Percentiles rank a stretch among this genome's conserved stretches.
Evolutionary conservation across 768 basidiomycete genomes (phyloP).

Genomic region (Pleurotus tuber-regium): DNA sequence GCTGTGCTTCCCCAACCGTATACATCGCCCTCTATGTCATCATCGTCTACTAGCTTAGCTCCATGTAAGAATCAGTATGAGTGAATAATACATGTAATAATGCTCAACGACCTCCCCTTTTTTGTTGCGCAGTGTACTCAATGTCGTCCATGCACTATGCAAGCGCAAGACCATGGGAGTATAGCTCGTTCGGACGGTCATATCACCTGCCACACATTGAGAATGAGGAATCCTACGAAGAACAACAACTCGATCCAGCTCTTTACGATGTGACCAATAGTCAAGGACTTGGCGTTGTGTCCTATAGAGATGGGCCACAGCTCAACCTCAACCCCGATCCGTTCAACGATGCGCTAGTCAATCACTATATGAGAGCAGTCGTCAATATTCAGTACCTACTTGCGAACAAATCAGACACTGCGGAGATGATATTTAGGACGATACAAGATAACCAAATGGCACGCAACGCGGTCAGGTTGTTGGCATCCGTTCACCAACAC

Average conservation of each 20-base stretch:
- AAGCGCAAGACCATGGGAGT: not conserved
- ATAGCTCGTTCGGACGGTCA: not conserved
- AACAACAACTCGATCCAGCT: slow-evolving; percentile 3
- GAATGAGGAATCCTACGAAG: not conserved
- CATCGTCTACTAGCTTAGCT: slow-evolving; percentile 49
- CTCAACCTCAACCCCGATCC: not conserved
- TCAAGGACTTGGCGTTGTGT: not conserved
- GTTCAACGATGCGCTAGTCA: slow-evolving; percentile 13
- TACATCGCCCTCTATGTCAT: slow-evolving; percentile 2
- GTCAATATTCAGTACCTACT: slow-evolving; percentile 70
- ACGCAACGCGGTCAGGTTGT: slow-evolving; percentile 59
- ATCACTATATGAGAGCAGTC: slow-evolving; percentile 59
- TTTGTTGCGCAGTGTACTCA: not conserved
- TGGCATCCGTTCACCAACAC: slow-evolving; percentile 57
- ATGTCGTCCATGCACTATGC: not conserved
- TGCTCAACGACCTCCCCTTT: slow-evolving; percentile 6
- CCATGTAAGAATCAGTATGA: slow-evolving; percentile 60
- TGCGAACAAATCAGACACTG: slow-evolving; percentile 46
- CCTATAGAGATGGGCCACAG: not conserved
- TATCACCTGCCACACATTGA: not conserved
- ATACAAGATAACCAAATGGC: slow-evolving; percentile 42
- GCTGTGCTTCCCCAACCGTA: slow-evolving; percentile 2
- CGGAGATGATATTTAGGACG: slow-evolving; percentile 47
- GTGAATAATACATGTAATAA: slow-evolving; percentile 7
- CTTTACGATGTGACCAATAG: not conserved